A percentile compares a stretch with the other conserved stretches of the same genome.
phyloP scores from a whole-genome alignment of 805 yeast genomes.

The Starmera amethionina region DNA sequence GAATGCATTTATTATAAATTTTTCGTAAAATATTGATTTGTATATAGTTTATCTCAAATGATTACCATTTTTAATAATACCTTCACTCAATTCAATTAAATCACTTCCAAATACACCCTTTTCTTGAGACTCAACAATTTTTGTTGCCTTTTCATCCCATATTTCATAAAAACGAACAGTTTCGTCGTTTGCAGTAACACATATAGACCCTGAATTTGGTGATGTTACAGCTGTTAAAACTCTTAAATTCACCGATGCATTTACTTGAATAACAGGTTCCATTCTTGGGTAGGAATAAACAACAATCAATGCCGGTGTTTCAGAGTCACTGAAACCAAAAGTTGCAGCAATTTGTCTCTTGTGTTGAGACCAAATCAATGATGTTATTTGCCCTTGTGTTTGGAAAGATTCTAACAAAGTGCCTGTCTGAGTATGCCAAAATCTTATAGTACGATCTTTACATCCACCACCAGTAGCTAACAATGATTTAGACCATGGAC shows the following conservation, averaged over 20 bases:
- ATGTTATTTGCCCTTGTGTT: slow-evolving; percentile 70
- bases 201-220: slow-evolving; percentile 51
- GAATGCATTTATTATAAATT: neutral
- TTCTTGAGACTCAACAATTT: slow-evolving; percentile 29
- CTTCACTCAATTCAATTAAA: slow-evolving; percentile 49
- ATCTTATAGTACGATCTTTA: slow-evolving; percentile 66
- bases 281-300: slow-evolving; percentile 64
- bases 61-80: slow-evolving; percentile 27
- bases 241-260: slow-evolving; percentile 41
- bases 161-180: slow-evolving; percentile 65
- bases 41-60: slow-evolving; percentile 12
- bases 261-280: slow-evolving; percentile 37
- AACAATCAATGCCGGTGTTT: slow-evolving; percentile 40
- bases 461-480: slow-evolving; percentile 91
- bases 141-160: slow-evolving; percentile 41
- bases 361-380: slow-evolving; percentile 64
- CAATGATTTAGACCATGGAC: slow-evolving; percentile 80
- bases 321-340: slow-evolving; percentile 64
- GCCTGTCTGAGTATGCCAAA: slow-evolving; percentile 83
- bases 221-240: slow-evolving; percentile 59
- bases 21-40: neutral
- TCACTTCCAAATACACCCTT: slow-evolving; percentile 45
- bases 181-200: slow-evolving; percentile 72
- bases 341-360: slow-evolving; percentile 64
- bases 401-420: slow-evolving; percentile 47